phyloP scores from a whole-genome alignment of 129 eudicot species.

The Deinandra increscens region DNA sequence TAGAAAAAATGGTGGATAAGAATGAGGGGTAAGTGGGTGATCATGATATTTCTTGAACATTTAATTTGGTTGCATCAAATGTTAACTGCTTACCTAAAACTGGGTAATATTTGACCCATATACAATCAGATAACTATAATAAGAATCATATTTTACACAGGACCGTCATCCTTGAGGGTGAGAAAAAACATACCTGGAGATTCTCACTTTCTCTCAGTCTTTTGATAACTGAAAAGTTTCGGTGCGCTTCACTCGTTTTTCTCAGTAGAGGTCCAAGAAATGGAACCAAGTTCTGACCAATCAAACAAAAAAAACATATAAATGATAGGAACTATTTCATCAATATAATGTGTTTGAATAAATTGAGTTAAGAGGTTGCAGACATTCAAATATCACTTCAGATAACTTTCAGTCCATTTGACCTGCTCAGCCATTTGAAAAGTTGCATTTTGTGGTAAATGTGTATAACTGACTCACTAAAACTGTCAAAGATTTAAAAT shows the following conservation, averaged over 20 bases:
- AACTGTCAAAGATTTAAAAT: background rate
- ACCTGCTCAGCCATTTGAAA: background rate
- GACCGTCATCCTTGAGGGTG: background rate
- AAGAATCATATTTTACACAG: too few species aligned
- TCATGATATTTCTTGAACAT: background rate
- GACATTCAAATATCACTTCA: background rate
- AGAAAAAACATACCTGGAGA: slow-evolving; percentile 62
- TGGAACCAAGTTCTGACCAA: slow-evolving; percentile 76
- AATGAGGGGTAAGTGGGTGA: background rate
- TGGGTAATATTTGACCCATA: too few species aligned
- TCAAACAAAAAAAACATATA: background rate
- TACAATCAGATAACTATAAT: too few species aligned
- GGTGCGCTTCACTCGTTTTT: slow-evolving; percentile 83
- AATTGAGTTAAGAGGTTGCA: background rate
- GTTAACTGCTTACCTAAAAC: too few species aligned
- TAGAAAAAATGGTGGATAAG: background rate
- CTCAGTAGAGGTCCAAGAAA: slow-evolving; percentile 93
- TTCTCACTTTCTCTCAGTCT: slow-evolving; percentile 84
- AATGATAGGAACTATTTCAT: background rate
- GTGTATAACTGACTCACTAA: too few species aligned
- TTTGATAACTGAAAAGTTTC: slow-evolving; percentile 81
- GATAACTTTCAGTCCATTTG: background rate
- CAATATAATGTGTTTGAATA: background rate
- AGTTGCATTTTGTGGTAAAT: background rate
- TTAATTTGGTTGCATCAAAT: background rate